Base-by-base conservation (phyloP, 169 alveolate genomes). In the Plasmodium gallinaceum region DNA sequence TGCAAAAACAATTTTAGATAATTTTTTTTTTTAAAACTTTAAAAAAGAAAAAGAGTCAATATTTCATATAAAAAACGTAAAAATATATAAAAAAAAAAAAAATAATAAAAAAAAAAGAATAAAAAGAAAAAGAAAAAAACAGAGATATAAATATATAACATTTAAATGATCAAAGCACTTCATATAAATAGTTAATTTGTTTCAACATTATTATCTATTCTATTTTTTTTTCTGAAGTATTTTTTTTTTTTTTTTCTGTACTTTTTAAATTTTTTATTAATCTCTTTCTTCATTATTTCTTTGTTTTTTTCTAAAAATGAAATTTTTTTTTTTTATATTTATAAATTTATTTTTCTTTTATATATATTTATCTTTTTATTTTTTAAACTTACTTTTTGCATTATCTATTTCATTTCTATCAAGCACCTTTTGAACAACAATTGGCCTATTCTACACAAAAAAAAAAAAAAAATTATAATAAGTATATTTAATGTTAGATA, bases 381-480 rank as follows among this genome's bases (percentile, higher is more conserved):
- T 72, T 43, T 8, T 3, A 52, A 18, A 14, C 78, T 46, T n/a
- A 76, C 89, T 60, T 32, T 76, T 64, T 51, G 14, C 20, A 22
- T 52, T 68, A n/a, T 58, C 58, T 7, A 5, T 20, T 14, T 76
- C 89, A 14, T 76, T 54, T 39, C 26, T 42, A 2, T 69, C 61
- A 20, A 26, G 42, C 54, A 76, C 57, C 7, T 64, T 76, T 43
- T 76, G 54, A 37, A 76, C 89, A 57, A 65, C 1, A 58, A 76
- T 46, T 46, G 43, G 39, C 24, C 89, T 64, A 32, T 69, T 75
- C 89, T 76, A 18, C 16, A 24, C n/a, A 52, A 54, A 61, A 14
- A 52, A n/a, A 24, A 39, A 75, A 54, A 74, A 43, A 32, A 20
- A 52, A 52, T 32, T 42, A 7, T 0, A 22, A 42, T 24, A 48